These are phyloP conservation scores for Lasiodiplodia theobromae DNA, from an alignment of 2,329 filamentous ascomycete genomes.

Conservation along the genomic window DNA sequence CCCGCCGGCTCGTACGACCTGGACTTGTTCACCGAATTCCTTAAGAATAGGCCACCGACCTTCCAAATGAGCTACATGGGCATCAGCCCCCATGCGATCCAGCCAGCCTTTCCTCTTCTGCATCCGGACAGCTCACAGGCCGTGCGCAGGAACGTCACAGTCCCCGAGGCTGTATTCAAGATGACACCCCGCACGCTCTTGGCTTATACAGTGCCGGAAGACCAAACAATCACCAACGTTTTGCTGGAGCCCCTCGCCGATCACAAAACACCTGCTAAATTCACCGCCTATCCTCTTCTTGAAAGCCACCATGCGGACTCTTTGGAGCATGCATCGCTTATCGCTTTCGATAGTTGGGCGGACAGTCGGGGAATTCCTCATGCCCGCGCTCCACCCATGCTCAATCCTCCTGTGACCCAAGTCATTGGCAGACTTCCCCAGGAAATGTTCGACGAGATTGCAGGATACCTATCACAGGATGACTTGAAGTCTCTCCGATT, in stretches of 20 bases:
- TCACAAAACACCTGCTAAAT: background rate
- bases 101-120: background rate
- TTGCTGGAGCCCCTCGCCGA: constrained; percentile 7
- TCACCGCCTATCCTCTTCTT: background rate
- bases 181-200: background rate
- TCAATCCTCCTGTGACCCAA: background rate
- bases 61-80: background rate
- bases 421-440: constrained; percentile 56
- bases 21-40: background rate
- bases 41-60: background rate
- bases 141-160: background rate
- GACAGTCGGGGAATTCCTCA: background rate
- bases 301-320: background rate
- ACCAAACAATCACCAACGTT: background rate
- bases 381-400: background rate
- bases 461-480: constrained; percentile 61
- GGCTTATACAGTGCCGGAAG: background rate
- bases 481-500: constrained; percentile 68
- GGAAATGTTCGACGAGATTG: constrained; percentile 68
- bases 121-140: background rate
- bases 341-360: background rate
- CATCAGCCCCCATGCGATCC: background rate
- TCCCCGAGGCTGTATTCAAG: background rate
- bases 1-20: background rate
- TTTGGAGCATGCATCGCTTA: background rate